Percentiles rank a stretch among this genome's conserved stretches.
Evolutionary conservation across 2,329 filamentous ascomycete genomes (phyloP).

Genomic region (Claviceps fusiformis): DNA sequence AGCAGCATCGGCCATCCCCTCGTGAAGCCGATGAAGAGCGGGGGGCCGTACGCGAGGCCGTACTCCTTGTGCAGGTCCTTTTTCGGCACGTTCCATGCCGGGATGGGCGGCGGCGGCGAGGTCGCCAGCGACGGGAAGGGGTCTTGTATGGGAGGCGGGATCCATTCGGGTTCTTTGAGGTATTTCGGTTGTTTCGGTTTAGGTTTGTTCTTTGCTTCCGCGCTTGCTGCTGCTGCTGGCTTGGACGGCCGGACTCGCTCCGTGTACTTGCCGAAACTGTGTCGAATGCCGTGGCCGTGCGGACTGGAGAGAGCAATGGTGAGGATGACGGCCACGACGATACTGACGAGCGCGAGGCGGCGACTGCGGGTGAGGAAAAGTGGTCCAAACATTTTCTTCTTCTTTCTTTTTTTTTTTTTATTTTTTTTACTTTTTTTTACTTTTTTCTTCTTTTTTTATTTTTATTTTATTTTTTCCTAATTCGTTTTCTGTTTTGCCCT

Average conservation of each 20-base stretch:
- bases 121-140: constrained; percentile 28
- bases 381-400: background rate
- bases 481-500: no score
- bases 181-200: background rate
- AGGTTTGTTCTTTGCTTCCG: background rate
- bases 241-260: background rate
- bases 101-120: constrained; percentile 25
- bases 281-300: background rate
- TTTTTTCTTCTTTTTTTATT: background rate
- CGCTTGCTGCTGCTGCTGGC: background rate
- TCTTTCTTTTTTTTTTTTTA: background rate
- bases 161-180: constrained; percentile 14
- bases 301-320: background rate
- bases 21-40: constrained; percentile 47
- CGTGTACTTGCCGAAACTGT: background rate
- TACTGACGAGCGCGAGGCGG: background rate
- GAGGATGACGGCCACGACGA: background rate
- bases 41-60: constrained; percentile 26
- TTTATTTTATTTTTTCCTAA: no score
- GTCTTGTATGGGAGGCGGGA: constrained; percentile 24
- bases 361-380: background rate
- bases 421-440: no score
- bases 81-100: constrained; percentile 28
- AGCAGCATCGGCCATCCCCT: constrained; percentile 40
- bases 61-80: constrained; percentile 25